Conservation (phyloP, 768 basidiomycete species). For the Boletus vinaceobasis region DNA sequence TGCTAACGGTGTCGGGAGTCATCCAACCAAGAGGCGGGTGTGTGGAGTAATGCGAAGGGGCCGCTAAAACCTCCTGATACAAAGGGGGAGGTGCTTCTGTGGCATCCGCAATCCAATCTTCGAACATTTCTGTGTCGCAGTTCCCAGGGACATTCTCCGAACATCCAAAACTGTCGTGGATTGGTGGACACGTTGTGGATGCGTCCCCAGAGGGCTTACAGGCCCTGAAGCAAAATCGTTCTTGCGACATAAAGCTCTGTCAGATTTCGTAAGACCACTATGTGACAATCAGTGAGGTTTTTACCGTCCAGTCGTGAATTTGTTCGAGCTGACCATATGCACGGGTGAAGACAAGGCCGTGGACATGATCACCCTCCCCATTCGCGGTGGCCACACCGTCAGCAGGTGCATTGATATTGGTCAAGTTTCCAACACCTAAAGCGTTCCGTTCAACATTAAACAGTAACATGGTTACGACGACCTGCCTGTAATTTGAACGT, state of each 20-base stretch:
- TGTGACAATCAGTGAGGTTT: slow-evolving; percentile 3
- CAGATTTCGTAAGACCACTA: slow-evolving; percentile 9
- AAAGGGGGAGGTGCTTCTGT: slow-evolving; percentile 59
- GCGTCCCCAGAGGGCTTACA: slow-evolving; percentile 54
- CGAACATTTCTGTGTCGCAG: slow-evolving; percentile 44
- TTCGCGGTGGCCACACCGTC: slow-evolving; percentile 59
- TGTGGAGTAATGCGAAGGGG: slow-evolving; percentile 53
- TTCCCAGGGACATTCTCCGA: slow-evolving; percentile 59
- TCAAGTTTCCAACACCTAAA: slow-evolving; percentile 63
- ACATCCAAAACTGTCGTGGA: slow-evolving; percentile 56
- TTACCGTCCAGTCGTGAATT: slow-evolving; percentile 71
- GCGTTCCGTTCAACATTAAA: slow-evolving; percentile 22
- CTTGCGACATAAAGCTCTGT: slow-evolving; percentile 59
- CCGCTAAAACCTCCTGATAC: slow-evolving; percentile 56
- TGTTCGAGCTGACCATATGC: slow-evolving; percentile 60
- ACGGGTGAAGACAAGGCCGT: slow-evolving; percentile 68
- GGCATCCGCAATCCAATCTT: slow-evolving; percentile 51
- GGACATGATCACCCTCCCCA: slow-evolving; percentile 57
- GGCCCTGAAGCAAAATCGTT: slow-evolving; percentile 69
- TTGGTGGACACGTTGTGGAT: slow-evolving; percentile 57
- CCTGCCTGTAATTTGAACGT: slow-evolving; percentile 64
- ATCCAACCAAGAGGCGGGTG: slow-evolving; percentile 63
- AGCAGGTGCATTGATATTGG: slow-evolving; percentile 57
- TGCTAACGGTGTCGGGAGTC: slow-evolving; percentile 47
- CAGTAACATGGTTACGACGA: slow-evolving; percentile 12